These are phyloP conservation scores for Penicillium sp. DNA, from an alignment of 2,329 filamentous ascomycete genomes.

Conservation along the genomic window DNA sequence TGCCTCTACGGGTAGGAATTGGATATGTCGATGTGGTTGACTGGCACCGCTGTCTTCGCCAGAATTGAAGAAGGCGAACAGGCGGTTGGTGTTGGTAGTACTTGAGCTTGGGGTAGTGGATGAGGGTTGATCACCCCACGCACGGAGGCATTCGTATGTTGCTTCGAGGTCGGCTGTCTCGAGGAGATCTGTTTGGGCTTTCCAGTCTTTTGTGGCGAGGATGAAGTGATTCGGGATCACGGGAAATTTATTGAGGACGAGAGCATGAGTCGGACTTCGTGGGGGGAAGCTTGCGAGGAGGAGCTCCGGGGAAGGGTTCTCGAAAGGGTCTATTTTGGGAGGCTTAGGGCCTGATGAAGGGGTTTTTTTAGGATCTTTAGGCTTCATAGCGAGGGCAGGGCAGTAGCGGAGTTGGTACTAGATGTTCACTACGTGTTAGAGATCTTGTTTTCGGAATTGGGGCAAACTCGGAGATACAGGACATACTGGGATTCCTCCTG, in stretches of 20 bases:
- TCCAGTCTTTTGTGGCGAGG: constrained; percentile 50
- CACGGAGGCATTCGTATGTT: constrained; percentile 47
- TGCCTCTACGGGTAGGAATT: constrained; percentile 52
- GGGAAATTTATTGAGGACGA: constrained; percentile 55
- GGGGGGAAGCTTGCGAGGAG: constrained; percentile 46
- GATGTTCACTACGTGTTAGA: not conserved
- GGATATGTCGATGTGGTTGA: constrained; percentile 53
- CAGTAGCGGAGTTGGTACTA: constrained; percentile 56
- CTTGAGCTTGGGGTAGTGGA: not conserved
- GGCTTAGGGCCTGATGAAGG: constrained; percentile 19
- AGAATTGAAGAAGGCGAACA: constrained; percentile 57
- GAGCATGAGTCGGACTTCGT: constrained; percentile 40
- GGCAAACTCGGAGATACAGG: not conserved
- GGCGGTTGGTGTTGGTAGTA: constrained; percentile 23
- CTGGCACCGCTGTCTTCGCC: constrained; percentile 54
- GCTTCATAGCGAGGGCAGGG: constrained; percentile 52
- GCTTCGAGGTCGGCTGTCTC: constrained; percentile 48
- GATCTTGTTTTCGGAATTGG: not conserved
- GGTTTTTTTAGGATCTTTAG: constrained; percentile 32
- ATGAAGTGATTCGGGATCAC: constrained; percentile 56
- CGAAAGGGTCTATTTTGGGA: constrained; percentile 50
- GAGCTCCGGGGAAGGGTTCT: constrained; percentile 48
- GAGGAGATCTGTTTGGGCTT: constrained; percentile 49
- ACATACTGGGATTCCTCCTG: constrained; percentile 41
- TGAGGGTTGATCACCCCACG: constrained; percentile 42